phyloP scores from a whole-genome alignment of 345 rosid species.

The Carallia pectinifolia region DNA sequence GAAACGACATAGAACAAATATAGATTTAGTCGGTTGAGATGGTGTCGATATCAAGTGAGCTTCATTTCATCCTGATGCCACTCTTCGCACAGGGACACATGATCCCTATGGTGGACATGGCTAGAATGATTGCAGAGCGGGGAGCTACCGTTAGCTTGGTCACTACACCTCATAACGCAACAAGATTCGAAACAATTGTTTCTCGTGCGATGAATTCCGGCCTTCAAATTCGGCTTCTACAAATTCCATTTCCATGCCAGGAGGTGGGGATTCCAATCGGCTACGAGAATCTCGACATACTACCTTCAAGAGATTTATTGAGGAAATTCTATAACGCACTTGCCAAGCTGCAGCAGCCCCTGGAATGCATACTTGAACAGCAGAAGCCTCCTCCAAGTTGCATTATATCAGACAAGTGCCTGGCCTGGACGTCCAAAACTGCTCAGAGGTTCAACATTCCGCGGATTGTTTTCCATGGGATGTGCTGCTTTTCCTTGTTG shows the following conservation, averaged over 20 bases:
- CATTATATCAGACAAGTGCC: slow-evolving; percentile 66
- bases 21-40: not conserved
- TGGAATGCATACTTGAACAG: slow-evolving; percentile 42
- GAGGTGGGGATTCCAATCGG: slow-evolving; percentile 69
- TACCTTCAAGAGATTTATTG: slow-evolving; percentile 51
- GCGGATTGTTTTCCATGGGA: slow-evolving; percentile 74
- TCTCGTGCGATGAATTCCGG: slow-evolving; percentile 32
- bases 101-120: slow-evolving; percentile 77
- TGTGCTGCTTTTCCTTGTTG: slow-evolving; percentile 64
- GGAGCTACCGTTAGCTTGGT: slow-evolving; percentile 56
- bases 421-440: slow-evolving; percentile 58
- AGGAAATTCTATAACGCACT: slow-evolving; percentile 53
- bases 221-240: slow-evolving; percentile 36
- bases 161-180: slow-evolving; percentile 68
- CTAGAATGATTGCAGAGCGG: slow-evolving; percentile 48
- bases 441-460: slow-evolving; percentile 59
- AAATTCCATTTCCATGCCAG: slow-evolving; percentile 50
- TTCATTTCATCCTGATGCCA: slow-evolving; percentile 70
- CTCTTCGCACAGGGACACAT: slow-evolving; percentile 84
- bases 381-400: slow-evolving; percentile 56
- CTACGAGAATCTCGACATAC: slow-evolving; percentile 71
- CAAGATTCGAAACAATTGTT: slow-evolving; percentile 43
- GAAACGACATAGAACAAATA: too few species aligned
- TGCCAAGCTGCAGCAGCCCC: slow-evolving; percentile 47
- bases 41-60: slow-evolving; percentile 28